Evolutionary conservation across 1,139 yeast species (phyloP).

Genomic region (Pichia sp.): DNA sequence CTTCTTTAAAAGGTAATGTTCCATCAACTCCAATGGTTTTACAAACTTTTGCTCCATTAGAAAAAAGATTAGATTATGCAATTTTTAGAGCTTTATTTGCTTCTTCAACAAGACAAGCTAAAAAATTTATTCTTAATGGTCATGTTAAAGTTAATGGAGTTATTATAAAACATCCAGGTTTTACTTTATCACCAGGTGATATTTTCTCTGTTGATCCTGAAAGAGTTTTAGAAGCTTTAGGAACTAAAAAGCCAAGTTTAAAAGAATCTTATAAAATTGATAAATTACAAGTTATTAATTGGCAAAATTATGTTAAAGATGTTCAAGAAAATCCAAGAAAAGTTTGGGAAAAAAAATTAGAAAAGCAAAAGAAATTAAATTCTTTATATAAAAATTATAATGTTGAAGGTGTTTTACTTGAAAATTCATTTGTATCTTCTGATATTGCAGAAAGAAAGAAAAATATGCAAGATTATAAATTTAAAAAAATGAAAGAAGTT

Average conservation of each 20-base stretch:
- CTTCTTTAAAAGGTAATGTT: constrained; percentile 58
- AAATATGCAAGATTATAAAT: constrained; percentile 29
- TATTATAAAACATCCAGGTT: constrained; percentile 71
- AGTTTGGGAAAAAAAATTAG: constrained; percentile 49
- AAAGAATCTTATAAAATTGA: constrained; percentile 63
- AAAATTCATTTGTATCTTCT: constrained; percentile 16
- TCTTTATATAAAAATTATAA: constrained; percentile 22
- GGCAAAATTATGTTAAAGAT: constrained; percentile 63
- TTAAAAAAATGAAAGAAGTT: constrained; percentile 32
- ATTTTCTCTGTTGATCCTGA: constrained; percentile 80
- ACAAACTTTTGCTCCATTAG: constrained; percentile 85
- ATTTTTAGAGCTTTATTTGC: constrained; percentile 91
- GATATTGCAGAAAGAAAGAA: constrained; percentile 22
- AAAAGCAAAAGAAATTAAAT: constrained; percentile 21
- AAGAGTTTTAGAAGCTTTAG: constrained; percentile 78
- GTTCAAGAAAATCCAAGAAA: constrained; percentile 55
- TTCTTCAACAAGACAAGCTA: constrained; percentile 87
- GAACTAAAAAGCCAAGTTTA: constrained; percentile 73
- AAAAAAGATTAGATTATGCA: constrained; percentile 84
- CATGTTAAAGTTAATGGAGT: constrained; percentile 83
- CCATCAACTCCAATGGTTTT: constrained; percentile 72
- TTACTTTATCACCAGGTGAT: constrained; percentile 76
- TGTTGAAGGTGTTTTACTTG: constrained; percentile 17
- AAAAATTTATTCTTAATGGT: constrained; percentile 79
- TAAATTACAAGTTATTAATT: constrained; percentile 60